phyloP scores from a whole-genome alignment of 2,329 filamentous ascomycete genomes.

The Fusarium multiceps region DNA sequence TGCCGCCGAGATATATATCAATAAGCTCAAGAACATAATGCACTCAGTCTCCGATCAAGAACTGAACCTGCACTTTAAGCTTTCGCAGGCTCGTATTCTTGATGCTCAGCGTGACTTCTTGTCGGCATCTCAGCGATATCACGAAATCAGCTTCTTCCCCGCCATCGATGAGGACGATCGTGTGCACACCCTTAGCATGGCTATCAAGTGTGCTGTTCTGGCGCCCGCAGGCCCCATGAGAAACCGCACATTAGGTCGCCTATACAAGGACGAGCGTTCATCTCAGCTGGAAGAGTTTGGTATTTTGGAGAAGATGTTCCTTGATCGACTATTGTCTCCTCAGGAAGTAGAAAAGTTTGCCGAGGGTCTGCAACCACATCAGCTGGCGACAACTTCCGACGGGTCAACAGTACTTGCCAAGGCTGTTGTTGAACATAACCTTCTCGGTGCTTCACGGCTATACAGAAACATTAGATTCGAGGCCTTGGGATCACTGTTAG shows the following conservation, averaged over 20 bases:
- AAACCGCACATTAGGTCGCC: slow-evolving; percentile 79
- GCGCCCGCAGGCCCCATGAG: slow-evolving; percentile 90
- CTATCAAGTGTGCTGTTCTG: slow-evolving; percentile 91
- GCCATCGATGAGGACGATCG: slow-evolving; percentile 88
- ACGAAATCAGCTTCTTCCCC: slow-evolving; percentile 82
- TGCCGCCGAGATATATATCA: slow-evolving; percentile 85
- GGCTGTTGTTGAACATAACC: slow-evolving; percentile 95
- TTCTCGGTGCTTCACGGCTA: slow-evolving; percentile 83
- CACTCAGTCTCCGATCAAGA: slow-evolving; percentile 79
- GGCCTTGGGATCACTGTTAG: slow-evolving; percentile 80
- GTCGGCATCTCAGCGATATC: slow-evolving; percentile 87
- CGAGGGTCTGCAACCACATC: slow-evolving; percentile 82
- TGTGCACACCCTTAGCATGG: slow-evolving; percentile 83
- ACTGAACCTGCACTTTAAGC: slow-evolving; percentile 84
- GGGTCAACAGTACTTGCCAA: slow-evolving; percentile 93
- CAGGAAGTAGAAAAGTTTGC: slow-evolving; percentile 91
- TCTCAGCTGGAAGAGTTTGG: slow-evolving; percentile 79
- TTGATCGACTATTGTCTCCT: slow-evolving; percentile 83
- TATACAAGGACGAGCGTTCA: slow-evolving; percentile 94
- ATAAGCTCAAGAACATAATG: slow-evolving; percentile 94
- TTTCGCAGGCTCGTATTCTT: slow-evolving; percentile 91
- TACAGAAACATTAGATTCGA: slow-evolving; percentile 83
- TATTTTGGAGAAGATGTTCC: slow-evolving; percentile 97
- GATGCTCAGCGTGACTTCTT: slow-evolving; percentile 92
- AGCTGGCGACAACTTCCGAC: slow-evolving; percentile 89